These are phyloP conservation scores for Teratosphaeria zuluensis DNA, from an alignment of 2,329 filamentous ascomycete genomes.

Conservation along the genomic window DNA sequence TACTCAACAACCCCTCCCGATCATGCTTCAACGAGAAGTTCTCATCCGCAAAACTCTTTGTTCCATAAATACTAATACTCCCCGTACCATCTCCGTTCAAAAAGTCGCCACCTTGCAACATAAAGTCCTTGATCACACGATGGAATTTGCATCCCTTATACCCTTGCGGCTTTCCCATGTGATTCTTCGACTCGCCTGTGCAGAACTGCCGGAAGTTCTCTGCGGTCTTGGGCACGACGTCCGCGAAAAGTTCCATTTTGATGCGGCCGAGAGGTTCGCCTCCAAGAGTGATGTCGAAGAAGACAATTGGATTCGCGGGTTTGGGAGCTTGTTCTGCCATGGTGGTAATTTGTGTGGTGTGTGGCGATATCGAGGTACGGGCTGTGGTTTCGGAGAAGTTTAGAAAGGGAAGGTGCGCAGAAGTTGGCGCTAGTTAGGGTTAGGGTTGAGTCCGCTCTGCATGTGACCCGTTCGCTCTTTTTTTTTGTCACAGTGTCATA, in stretches of 20 bases:
- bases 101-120: conserved; percentile 97
- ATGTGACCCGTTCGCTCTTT: not conserved
- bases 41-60: conserved; percentile 77
- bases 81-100: conserved; percentile 88
- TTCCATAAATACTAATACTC: conserved; percentile 75
- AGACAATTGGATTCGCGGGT: conserved; percentile 44
- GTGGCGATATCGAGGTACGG: not conserved
- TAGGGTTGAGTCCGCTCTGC: not conserved
- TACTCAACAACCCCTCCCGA: conserved; percentile 69
- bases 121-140: conserved; percentile 89
- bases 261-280: conserved; percentile 79
- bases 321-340: not conserved
- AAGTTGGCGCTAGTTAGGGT: not conserved
- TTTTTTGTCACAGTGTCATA: not conserved
- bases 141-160: conserved; percentile 96
- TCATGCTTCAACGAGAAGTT: conserved; percentile 78
- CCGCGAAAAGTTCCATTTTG: conserved; percentile 81
- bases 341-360: not conserved
- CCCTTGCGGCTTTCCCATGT: conserved; percentile 68
- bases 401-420: not conserved
- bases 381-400: not conserved
- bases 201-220: conserved; percentile 89
- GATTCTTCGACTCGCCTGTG: conserved; percentile 80
- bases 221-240: conserved; percentile 67
- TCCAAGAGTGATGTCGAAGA: conserved; percentile 72